Conservation (phyloP, 805 yeast genomes). For the Wickerhamomyces queroliae region DNA sequence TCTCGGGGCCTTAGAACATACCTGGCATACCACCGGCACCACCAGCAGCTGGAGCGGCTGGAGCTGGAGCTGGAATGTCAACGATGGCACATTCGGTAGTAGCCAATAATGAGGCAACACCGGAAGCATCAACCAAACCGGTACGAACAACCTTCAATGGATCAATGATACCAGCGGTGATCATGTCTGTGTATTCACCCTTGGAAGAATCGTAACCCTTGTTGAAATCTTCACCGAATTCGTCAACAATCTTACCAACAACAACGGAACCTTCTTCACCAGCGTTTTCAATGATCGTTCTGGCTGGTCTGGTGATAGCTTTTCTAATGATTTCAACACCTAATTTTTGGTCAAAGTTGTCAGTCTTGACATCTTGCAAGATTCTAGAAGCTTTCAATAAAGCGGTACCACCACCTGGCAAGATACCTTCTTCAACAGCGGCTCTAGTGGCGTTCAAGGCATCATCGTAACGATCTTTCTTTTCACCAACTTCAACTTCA, state of each 20-base stretch:
- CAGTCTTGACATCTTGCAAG: constrained; percentile 64
- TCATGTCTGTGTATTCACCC: constrained; percentile 93
- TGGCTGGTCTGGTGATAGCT: constrained; percentile 94
- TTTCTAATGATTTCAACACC: constrained; percentile 92
- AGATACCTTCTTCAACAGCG: constrained; percentile 96
- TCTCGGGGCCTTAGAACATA: constrained; percentile 23
- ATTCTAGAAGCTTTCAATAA: constrained; percentile 83
- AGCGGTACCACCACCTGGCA: constrained; percentile 99
- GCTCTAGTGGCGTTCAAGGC: constrained; percentile 98
- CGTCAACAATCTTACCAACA: constrained; percentile 72
- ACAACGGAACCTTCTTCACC: constrained; percentile 96
- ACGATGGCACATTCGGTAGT: constrained; percentile 98
- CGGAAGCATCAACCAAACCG: constrained; percentile 93
- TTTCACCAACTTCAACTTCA: constrained; percentile 97
- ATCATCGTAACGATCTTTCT: constrained; percentile 98
- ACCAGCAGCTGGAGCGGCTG: constrained; percentile 42
- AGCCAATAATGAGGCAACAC: constrained; percentile 95
- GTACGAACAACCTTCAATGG: constrained; percentile 97
- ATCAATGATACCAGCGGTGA: constrained; percentile 94
- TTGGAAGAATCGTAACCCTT: constrained; percentile 88
- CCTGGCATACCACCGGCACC: constrained; percentile 68
- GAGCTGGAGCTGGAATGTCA: constrained; percentile 82
- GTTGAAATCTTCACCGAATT: constrained; percentile 65
- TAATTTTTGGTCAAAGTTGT: constrained; percentile 91
- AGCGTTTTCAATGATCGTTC: constrained; percentile 91